Base-by-base conservation (phyloP, 169 alveolate species). In the Besnoitia besnoiti region DNA sequence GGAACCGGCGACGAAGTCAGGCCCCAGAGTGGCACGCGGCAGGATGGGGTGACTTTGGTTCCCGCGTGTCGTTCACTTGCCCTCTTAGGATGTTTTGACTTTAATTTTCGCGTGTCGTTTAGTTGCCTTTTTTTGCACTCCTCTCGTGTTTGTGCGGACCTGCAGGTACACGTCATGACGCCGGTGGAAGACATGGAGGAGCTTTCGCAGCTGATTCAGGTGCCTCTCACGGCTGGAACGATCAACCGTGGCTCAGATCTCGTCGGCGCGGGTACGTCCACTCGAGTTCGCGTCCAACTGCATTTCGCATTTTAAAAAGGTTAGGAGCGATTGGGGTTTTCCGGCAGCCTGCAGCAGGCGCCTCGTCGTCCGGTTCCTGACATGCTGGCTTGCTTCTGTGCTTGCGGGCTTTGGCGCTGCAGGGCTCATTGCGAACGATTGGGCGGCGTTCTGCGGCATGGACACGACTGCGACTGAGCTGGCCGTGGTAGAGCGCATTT, bases 401-500 rank as follows among this genome's bases (percentile, higher is more conserved):
- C n/a, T n/a, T n/a, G n/a, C n/a, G n/a, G n/a, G n/a, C n/a, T n/a
- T n/a, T n/a, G n/a, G 85, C 8, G 97, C 98, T 90, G 97, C 98
- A 85, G 99, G 99, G 0, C 94, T 98, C 49, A 98, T 98, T 62
- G 99, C 98, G 33, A 99, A 99, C 95, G 99, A 99, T 95, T 98
- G 99, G 99, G 98, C 99, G 16, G 99, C 99, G 21, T 99, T 99
- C 94, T 98, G 99, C 92, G 99, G 99, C 50, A 97, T 98, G 97
- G 99, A 99, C 88, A 98, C 99, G n/a, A 99, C 99, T 37, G 98
- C 99, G 35, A 98, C 99, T 21, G 99, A 99, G 96, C 95, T 99
- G 50, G 96, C 94, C 49, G 96, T 90, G 75, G 55, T 89, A 0
- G 94, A 50, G 82, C 10, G 84, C 37, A 89, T 82, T 47, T 90